Evolutionary conservation across 1,284 basidiomycete genomes (phyloP), one percentile per base, ranked within the genome.

Genomic region (Earliella scabrosa): DNA sequence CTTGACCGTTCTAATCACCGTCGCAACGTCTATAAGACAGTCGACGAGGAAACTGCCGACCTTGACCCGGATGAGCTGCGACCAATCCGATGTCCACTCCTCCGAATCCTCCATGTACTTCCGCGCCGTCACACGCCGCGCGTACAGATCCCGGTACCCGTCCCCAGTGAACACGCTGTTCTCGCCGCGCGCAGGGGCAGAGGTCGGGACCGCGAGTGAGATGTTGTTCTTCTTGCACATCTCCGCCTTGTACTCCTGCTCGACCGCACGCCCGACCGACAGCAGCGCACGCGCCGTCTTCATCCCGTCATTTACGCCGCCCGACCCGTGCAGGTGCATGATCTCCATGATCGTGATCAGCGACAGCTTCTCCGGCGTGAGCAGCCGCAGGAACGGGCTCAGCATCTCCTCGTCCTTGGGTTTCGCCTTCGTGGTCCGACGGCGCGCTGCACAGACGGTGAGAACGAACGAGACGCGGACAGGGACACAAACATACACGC

Each of bases 271-370:
- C 0, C 96, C 97, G 26, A 98, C 84, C 0, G 81, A 73, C n/a
- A 97, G 75, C 52, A 97, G 78, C 0, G 92, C 93, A 1, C 93
- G 82, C 1, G 95, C 85, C 0, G 93, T 91, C 75, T 97, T 97
- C 88, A 97, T 94, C 1, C 96, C 97, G 51, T 92, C 87, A 0
- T 79, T 69, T 8, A 95, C 82, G 26, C 92, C 92, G 18, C 92
- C 90, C 1, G 84, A 81, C 5, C 91, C 90, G 41, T 90, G 84
- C 41, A 95, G 75, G 16, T 93, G 85, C 90, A 98, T 93, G 49
- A 96, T 72, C 71, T 98, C 95, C 32, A 97, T 81, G 60, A 98
- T 93, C 3, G 92, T 92, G 67, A 98, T 88, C 21, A 98, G 79
- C 0, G 95, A 94, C 9, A 98, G 81, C 59, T 90, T 91, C 47